Base-by-base conservation (phyloP, 805 yeast genomes). In the Suhomyces pyralidae region DNA sequence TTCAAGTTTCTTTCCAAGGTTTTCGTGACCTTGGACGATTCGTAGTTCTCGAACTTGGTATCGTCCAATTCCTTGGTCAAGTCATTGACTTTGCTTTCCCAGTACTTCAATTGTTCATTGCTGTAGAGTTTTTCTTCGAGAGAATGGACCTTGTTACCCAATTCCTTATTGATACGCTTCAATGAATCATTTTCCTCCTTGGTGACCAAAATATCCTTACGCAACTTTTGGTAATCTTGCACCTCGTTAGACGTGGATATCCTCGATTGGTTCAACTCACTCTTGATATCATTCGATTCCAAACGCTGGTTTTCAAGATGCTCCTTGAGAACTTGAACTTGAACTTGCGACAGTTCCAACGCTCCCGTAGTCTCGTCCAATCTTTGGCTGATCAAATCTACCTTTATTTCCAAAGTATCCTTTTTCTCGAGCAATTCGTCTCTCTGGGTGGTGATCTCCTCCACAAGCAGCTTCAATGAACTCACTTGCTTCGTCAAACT, bases 111-210 rank as follows among this genome's bases (percentile, higher is more conserved):
- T 59, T 84, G 86, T 40, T 79, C 78, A 25, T 78, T 73, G 51
- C 77, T 76, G 49, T 76, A 74, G 20, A 81, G 66, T 53, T 81
- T 79, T 1, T 68, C 71, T 57, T 84, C 84, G 25, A 81, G 61
- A 5, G 70, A 73, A 26, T 71, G 64, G 9, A 81, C 70, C 57
- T 81, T 80, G 14, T 54, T 51, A 49, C 70, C 76, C 55, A 87
- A 67, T 47, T 83, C 82, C 34, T 68, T 68, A 59, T 85, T 83
- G 54, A 76, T 78, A 55, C 77, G 84, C 25, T 79, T 81, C 43
- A 87, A 63, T 1, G 86, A 79, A 60, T 83, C 84, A 60, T 85
- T 86, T 62, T 88, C 94, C 65, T 88, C 90, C 22, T 74, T 69
- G 4, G 84, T 66, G 48, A 83, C 81, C 52, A 85, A 70, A 40